Evolutionary conservation across 371 early-diverging fungal genomes (phyloP).

Genomic region (Mortierella sp.): DNA sequence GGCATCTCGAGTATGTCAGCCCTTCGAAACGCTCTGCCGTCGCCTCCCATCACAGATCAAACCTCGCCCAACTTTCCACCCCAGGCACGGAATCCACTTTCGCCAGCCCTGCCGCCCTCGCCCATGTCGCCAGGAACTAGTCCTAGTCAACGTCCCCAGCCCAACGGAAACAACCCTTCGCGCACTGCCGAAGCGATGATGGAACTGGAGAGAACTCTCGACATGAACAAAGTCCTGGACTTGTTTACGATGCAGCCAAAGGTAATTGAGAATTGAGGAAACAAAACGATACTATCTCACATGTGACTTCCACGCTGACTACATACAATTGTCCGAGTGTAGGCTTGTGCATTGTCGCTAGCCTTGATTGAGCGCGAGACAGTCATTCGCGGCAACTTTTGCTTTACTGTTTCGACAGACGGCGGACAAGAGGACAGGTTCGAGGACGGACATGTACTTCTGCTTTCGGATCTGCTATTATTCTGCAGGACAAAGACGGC

Average conservation of each 20-base stretch:
- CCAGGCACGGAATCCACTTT: conserved; percentile 24
- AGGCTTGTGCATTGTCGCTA: conserved; percentile 43
- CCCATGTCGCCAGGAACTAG: conserved; percentile 40
- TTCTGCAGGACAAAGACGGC: conserved; percentile 46
- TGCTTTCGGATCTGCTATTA: conserved; percentile 44
- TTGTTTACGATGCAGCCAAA: conserved; percentile 55
- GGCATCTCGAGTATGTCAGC: conserved; percentile 49
- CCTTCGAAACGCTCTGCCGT: conserved; percentile 37
- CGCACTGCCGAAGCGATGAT: conserved; percentile 31
- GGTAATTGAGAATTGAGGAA: conserved; percentile 29
- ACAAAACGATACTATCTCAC: no score
- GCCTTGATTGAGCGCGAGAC: conserved; percentile 42
- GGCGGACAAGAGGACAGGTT: conserved; percentile 30
- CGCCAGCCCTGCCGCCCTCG: conserved; percentile 49
- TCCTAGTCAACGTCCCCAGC: conserved; percentile 35
- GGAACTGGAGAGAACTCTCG: conserved; percentile 38
- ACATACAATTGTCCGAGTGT: background rate
- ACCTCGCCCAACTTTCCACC: conserved; percentile 41
- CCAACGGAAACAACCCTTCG: background rate
- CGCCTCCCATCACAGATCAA: conserved; percentile 49
- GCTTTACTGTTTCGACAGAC: conserved; percentile 32
- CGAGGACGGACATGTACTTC: conserved; percentile 47
- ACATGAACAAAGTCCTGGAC: conserved; percentile 40
- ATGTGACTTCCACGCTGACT: no score
- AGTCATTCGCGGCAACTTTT: conserved; percentile 31